Evolutionary conservation across 2,329 filamentous ascomycete species (phyloP).

Genomic region (Beauveria caledonica): DNA sequence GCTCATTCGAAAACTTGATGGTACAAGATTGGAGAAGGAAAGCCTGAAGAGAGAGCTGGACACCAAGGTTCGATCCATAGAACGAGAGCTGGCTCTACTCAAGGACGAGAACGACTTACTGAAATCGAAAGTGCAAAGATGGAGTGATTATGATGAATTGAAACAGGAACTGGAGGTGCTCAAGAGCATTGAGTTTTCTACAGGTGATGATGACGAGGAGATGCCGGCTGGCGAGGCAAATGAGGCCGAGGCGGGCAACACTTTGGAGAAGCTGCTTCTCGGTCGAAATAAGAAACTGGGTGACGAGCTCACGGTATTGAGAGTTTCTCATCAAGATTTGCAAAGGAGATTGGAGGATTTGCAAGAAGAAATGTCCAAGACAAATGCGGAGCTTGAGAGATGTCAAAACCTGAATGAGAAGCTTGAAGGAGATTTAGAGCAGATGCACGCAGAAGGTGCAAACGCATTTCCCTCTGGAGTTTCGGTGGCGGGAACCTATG

Average conservation of each 20-base stretch:
- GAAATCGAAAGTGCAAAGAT: conserved; percentile 75
- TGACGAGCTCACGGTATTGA: conserved; percentile 84
- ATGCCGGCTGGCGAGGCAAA: conserved; percentile 34
- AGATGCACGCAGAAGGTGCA: conserved; percentile 74
- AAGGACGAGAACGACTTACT: conserved; percentile 75
- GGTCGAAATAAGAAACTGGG: conserved; percentile 93
- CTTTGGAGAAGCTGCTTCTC: conserved; percentile 81
- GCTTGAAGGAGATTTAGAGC: conserved; percentile 84
- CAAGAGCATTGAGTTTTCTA: conserved; percentile 95
- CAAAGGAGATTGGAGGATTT: conserved; percentile 71
- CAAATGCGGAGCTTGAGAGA: conserved; percentile 79
- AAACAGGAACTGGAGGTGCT: conserved; percentile 94
- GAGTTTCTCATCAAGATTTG: conserved; percentile 89
- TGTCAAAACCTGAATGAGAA: conserved; percentile 78
- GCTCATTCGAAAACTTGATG: conserved; percentile 79
- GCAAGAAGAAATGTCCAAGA: conserved; percentile 74
- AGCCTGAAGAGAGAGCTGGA: conserved; percentile 70
- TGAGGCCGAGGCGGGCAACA: conserved; percentile 54
- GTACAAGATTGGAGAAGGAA: conserved; percentile 74
- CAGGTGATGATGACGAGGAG: conserved; percentile 78
- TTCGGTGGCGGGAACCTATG: conserved; percentile 87
- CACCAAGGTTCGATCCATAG: conserved; percentile 64
- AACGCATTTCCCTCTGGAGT: conserved; percentile 83
- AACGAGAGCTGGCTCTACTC: conserved; percentile 67
- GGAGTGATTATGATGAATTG: conserved; percentile 91